These are phyloP conservation scores for Thelonectria blattea DNA, from an alignment of 2,329 filamentous ascomycete species.

Conservation along the genomic window DNA sequence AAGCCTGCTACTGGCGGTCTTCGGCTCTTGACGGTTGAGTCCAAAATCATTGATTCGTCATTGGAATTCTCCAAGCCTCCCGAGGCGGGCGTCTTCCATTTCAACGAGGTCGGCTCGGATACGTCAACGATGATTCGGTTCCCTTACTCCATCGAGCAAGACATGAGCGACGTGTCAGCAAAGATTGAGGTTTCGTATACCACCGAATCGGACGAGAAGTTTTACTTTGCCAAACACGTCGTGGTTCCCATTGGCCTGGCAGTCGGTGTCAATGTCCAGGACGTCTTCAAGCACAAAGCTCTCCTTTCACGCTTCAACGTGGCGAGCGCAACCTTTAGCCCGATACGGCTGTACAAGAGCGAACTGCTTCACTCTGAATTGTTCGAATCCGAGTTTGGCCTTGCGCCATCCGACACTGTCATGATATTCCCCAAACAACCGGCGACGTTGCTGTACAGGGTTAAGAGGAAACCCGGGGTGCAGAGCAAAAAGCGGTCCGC, in stretches of 20 bases:
- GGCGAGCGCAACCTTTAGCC: slow-evolving; percentile 77
- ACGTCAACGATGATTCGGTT: slow-evolving; percentile 65
- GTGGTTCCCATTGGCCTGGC: slow-evolving; percentile 77
- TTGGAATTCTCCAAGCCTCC: slow-evolving; percentile 55
- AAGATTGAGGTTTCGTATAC: slow-evolving; percentile 79
- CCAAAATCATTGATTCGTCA: slow-evolving; percentile 53
- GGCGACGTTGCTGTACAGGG: slow-evolving; percentile 80
- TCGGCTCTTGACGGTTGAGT: slow-evolving; percentile 66
- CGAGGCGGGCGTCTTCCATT: slow-evolving; percentile 60
- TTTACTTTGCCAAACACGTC: slow-evolving; percentile 54
- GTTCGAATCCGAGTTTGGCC: slow-evolving; percentile 69
- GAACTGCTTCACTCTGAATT: slow-evolving; percentile 72
- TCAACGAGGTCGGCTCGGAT: slow-evolving; percentile 53
- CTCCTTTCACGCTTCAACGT: slow-evolving; percentile 93
- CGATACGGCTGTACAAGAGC: slow-evolving; percentile 75
- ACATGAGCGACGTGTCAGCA: slow-evolving; percentile 72
- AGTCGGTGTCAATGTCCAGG: slow-evolving; percentile 94
- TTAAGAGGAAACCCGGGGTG: slow-evolving; percentile 61
- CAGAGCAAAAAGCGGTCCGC: slow-evolving; percentile 40
- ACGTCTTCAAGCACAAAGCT: slow-evolving; percentile 83
- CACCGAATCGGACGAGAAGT: slow-evolving; percentile 64
- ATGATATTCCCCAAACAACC: slow-evolving; percentile 83
- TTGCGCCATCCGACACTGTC: slow-evolving; percentile 57
- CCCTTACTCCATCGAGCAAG: slow-evolving; percentile 85
- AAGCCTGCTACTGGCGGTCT: slow-evolving; percentile 70